These are phyloP conservation scores for Phytopythium chamaehyphon DNA, from an alignment of 352 stramenopile genomes.

Conservation along the genomic window DNA sequence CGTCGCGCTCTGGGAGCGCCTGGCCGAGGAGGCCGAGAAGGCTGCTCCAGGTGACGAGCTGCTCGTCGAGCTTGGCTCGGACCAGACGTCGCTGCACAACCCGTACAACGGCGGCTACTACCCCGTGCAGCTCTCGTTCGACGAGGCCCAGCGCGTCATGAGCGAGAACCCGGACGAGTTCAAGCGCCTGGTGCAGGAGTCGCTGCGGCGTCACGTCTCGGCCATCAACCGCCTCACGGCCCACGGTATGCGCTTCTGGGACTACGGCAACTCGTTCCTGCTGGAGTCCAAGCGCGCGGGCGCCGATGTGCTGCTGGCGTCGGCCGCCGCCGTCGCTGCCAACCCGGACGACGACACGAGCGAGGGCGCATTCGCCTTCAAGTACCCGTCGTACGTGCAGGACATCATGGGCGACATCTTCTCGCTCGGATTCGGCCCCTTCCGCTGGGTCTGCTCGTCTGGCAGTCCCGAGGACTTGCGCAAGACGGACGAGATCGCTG, in stretches of 20 bases:
- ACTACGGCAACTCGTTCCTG: conserved; percentile 90
- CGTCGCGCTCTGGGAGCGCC: conserved; percentile 82
- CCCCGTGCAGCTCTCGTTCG: conserved; percentile 77
- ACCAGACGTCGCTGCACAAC: conserved; percentile 90
- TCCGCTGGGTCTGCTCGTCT: conserved; percentile 88
- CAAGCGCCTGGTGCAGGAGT: conserved; percentile 75
- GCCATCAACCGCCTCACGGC: conserved; percentile 79
- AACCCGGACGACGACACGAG: conserved; percentile 43
- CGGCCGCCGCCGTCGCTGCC: conserved; percentile 25
- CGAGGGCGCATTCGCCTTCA: conserved; percentile 76
- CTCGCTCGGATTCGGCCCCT: conserved; percentile 86
- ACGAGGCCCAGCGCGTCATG: conserved; percentile 84
- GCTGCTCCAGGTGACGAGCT: conserved; percentile 37
- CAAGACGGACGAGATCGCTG: conserved; percentile 77
- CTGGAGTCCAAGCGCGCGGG: conserved; percentile 77
- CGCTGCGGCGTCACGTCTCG: conserved; percentile 66
- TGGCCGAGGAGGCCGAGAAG: conserved; percentile 71
- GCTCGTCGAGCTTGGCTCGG: conserved; percentile 81
- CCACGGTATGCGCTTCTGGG: conserved; percentile 86
- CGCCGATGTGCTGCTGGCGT: conserved; percentile 57
- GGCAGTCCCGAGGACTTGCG: conserved; percentile 55
- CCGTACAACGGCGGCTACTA: conserved; percentile 90
- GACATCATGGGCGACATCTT: conserved; percentile 92
- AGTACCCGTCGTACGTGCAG: conserved; percentile 88
- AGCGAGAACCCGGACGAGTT: conserved; percentile 65